A percentile compares a stretch with the other conserved stretches of the same genome.
Conservation (phyloP, 2,329 filamentous ascomycete genomes). For the Sclerotinia subarctica region DNA sequence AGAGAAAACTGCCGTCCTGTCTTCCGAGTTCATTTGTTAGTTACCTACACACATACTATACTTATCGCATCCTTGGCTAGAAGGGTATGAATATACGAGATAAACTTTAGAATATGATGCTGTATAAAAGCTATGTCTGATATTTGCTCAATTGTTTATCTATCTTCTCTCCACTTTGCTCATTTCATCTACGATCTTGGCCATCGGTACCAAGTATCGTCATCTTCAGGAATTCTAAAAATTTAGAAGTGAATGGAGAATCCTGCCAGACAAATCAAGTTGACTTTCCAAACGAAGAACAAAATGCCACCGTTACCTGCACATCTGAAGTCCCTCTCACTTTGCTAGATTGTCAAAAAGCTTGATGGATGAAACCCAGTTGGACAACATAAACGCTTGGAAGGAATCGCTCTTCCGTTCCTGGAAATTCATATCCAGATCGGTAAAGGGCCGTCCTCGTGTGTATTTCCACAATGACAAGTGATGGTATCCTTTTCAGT, state of each 20-base stretch:
- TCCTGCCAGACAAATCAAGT: not conserved
- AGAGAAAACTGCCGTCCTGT: not conserved
- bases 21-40: not conserved
- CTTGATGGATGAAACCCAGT: rapidly evolving
- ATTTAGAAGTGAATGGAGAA: not conserved
- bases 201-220: not conserved
- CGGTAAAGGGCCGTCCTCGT: not conserved
- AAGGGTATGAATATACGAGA: not conserved
- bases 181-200: not conserved
- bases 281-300: not conserved
- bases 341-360: not conserved
- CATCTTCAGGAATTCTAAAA: not conserved
- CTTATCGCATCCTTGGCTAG: not conserved
- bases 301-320: not conserved
- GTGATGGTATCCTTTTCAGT: not conserved
- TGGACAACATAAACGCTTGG: not conserved
- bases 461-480: not conserved
- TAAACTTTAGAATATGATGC: not conserved
- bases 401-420: not conserved
- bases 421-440: not conserved
- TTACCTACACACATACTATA: not conserved
- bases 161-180: not conserved
- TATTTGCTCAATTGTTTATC: not conserved
- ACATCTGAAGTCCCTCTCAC: not conserved
- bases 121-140: not conserved